phyloP scores from a whole-genome alignment of 2,329 filamentous ascomycete species.

The Fusarium annulatum region DNA sequence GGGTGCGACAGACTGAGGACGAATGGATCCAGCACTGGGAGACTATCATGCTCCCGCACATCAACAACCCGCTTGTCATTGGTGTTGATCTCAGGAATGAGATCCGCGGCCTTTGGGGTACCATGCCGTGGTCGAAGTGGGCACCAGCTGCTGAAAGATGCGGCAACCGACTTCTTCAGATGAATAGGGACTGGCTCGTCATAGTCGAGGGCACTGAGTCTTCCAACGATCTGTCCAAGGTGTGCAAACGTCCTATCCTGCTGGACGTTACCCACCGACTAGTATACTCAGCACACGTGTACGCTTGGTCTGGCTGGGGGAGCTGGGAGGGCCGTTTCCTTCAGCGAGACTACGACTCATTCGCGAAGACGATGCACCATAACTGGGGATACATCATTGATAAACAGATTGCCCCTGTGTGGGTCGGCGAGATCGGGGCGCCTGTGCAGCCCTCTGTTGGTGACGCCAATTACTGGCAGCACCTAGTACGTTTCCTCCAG shows the following conservation, averaged over 20 bases:
- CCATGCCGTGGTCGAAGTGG: conserved; percentile 74
- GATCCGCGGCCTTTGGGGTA: conserved; percentile 75
- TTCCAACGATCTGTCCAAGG: conserved; percentile 72
- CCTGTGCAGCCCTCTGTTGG: conserved; percentile 64
- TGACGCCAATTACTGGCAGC: conserved; percentile 73
- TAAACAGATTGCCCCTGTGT: conserved; percentile 63
- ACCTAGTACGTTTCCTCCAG: conserved; percentile 69
- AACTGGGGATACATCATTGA: conserved; percentile 75
- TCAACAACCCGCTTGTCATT: conserved; percentile 70
- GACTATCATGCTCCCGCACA: conserved; percentile 69
- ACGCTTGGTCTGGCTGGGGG: conserved; percentile 77
- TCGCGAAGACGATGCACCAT: conserved; percentile 68
- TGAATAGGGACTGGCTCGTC: conserved; percentile 74
- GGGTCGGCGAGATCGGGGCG: conserved; percentile 75
- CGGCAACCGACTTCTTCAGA: conserved; percentile 67
- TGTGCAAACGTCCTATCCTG: conserved; percentile 64
- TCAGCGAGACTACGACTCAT: conserved; percentile 70
- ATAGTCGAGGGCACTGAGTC: conserved; percentile 76
- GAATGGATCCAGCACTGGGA: conserved; percentile 76
- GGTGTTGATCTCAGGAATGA: conserved; percentile 76
- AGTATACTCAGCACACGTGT: conserved; percentile 76
- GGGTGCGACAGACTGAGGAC: conserved; percentile 71
- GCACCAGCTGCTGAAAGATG: conserved; percentile 72
- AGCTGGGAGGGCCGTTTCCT: conserved; percentile 68
- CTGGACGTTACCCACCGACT: conserved; percentile 66